A percentile compares a stretch with the other conserved stretches of the same genome.
Evolutionary conservation across 2,329 filamentous ascomycete species (phyloP).

Genomic region (Aspergillus japonicus): DNA sequence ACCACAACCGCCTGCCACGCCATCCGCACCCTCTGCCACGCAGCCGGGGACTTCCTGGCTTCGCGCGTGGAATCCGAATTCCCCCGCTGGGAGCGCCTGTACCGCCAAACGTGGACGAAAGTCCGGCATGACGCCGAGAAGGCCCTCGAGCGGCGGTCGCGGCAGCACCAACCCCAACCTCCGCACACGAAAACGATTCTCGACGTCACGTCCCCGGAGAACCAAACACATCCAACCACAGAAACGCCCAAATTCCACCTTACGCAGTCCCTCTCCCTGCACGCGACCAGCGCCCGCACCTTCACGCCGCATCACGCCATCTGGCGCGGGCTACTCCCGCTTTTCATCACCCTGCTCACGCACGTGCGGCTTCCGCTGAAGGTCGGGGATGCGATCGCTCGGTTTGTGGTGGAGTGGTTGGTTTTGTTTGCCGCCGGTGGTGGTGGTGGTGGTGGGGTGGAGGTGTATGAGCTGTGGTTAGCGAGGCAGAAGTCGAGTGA

Average conservation of each 20-base stretch:
- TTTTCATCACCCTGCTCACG: constrained; percentile 42
- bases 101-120: constrained; percentile 38
- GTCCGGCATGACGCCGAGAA: constrained; percentile 39
- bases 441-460: constrained; percentile 19
- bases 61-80: constrained; percentile 72
- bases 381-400: constrained; percentile 43
- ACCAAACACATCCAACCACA: not conserved
- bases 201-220: too few relatives aligned
- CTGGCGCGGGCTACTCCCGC: constrained; percentile 37
- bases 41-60: constrained; percentile 77
- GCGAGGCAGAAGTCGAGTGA: not conserved
- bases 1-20: constrained; percentile 68
- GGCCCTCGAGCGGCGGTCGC: constrained; percentile 33
- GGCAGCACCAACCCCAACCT: constrained; percentile 13
- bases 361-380: constrained; percentile 41
- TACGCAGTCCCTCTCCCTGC: constrained; percentile 21
- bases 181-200: not conserved
- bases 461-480: constrained; percentile 28
- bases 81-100: constrained; percentile 43
- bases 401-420: constrained; percentile 39
- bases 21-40: constrained; percentile 65
- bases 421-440: constrained; percentile 29
- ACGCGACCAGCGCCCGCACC: constrained; percentile 23
- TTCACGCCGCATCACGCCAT: constrained; percentile 42
- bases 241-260: constrained; percentile 17